Percentiles rank a stretch among this genome's conserved stretches.
These are phyloP conservation scores for Umbelopsis vinacea DNA, from an alignment of 192 early-diverging fungal species.

Conservation along the genomic window DNA sequence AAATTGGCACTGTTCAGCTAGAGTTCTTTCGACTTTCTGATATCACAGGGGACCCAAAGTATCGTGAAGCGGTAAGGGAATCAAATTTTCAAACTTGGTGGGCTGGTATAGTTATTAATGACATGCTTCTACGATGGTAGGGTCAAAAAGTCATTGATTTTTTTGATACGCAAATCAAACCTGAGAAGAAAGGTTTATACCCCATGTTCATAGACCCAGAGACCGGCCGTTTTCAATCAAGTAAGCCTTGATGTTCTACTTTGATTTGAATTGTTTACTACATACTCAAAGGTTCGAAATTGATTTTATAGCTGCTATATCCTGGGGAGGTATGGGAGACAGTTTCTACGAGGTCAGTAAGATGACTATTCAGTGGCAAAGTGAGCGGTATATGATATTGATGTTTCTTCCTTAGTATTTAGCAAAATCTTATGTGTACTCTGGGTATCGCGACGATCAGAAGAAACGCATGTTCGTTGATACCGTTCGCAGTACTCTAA, in stretches of 20 bases:
- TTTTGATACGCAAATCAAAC: conserved; percentile 47
- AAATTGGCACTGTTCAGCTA: conserved; percentile 79
- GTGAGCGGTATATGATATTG: background rate
- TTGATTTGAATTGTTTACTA: background rate
- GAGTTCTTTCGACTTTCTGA: conserved; percentile 84
- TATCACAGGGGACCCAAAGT: conserved; percentile 73
- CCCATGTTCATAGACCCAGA: conserved; percentile 57
- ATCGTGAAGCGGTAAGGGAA: conserved; percentile 57
- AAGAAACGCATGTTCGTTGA: conserved; percentile 43
- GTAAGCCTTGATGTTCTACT: conserved; percentile 1
- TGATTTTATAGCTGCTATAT: conserved; percentile 33
- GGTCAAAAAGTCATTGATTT: conserved; percentile 62
- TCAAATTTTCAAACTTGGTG: background rate
- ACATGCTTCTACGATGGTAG: conserved; percentile 27
- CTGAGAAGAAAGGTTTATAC: conserved; percentile 56
- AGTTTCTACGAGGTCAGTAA: conserved; percentile 63
- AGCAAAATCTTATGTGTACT: conserved; percentile 57
- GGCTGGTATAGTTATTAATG: background rate
- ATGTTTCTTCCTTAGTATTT: conserved; percentile 47
- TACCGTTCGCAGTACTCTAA: conserved; percentile 26
- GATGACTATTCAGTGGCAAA: background rate
- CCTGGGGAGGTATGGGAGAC: conserved; percentile 56
- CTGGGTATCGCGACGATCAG: conserved; percentile 37
- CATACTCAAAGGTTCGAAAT: background rate
- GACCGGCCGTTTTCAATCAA: conserved; percentile 26